Percentiles rank a stretch among this genome's conserved stretches.
These are phyloP conservation scores for Phytophthora sansomeana DNA, from an alignment of 352 stramenopile genomes.

Conservation along the genomic window DNA sequence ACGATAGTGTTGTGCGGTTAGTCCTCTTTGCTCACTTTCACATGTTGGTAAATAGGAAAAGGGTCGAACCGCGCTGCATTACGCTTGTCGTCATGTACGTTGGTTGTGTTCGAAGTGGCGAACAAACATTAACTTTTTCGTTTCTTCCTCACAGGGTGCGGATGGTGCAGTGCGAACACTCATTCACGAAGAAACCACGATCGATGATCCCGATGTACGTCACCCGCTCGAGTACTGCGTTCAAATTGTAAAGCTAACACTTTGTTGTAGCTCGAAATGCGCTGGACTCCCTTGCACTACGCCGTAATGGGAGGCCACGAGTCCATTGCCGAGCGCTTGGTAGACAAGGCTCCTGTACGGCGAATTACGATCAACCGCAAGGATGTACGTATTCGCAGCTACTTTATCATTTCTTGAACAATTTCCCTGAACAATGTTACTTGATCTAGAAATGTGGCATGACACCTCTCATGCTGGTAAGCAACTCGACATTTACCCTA, in stretches of 20 bases:
- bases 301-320: conserved; percentile 81
- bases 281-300: conserved; percentile 83
- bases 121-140: not conserved
- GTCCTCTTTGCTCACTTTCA: not conserved
- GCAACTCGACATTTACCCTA: not conserved
- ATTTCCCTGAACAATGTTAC: not conserved
- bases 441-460: conserved; percentile 70
- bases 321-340: conserved; percentile 52
- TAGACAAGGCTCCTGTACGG: conserved; percentile 77
- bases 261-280: conserved; percentile 73
- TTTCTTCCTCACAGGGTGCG: conserved; percentile 45
- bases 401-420: not conserved
- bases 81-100: conserved; percentile 72
- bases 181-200: conserved; percentile 74
- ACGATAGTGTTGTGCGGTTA: not conserved
- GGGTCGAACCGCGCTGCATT: conserved; percentile 75
- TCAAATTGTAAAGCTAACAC: not conserved
- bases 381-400: conserved; percentile 49
- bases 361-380: conserved; percentile 85
- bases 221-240: not conserved
- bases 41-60: conserved; percentile 58
- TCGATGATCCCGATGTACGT: conserved; percentile 81
- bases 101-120: not conserved
- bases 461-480: conserved; percentile 80
- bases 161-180: conserved; percentile 62